Base-by-base conservation (phyloP, 306 rosid genomes). In the Carpinus fangiana region DNA sequence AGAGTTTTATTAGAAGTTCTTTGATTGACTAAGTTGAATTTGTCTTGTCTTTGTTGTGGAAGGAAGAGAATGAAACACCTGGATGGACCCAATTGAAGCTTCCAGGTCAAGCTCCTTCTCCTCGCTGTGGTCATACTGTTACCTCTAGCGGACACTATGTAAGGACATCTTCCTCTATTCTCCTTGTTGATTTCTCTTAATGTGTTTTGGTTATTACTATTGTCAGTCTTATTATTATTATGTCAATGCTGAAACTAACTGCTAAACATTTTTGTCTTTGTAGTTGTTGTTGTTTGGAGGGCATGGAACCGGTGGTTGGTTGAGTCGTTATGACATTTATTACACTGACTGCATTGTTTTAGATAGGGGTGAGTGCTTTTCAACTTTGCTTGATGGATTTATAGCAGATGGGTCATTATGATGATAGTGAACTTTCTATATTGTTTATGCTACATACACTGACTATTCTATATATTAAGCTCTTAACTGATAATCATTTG, bases 271-370 rank as follows among this genome's bases (percentile, higher is more conserved):
- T 31, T 79, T 74, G 64, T 78, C 38, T 77, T 77, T 87, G 82
- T 86, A 95, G 98, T 88, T 95, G 66, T 80, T 95, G 79, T 84
- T 95, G 86, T 95, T 92, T 92, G 98, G 98, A 66, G 98, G 98
- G 72, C 98, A 95, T 82, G 98, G 98, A 59, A 95, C 98, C 52
- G 98, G 98, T 84, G 98, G 98, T 80, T 92, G 98, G 98, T 89
- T 95, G 86, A 95, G 98, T 85, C 97, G 98, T 75, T 95, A 95
- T 78, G 98, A 95, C 78, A 89, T 95, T 81, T 95, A 95, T 78
- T 86, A 90, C 86, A 91, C 92, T 74, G 97, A 95, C 81, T 88
- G 98, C 83, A 81, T 84, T 80, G 71, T 95, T 75, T 89, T 95
- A 77, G 98, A 95, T 82, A 86, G 98, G 83, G 90, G 98, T 95